These are phyloP conservation scores for Ustilago bromivora DNA, from an alignment of 1,284 basidiomycete genomes.

Conservation along the genomic window DNA sequence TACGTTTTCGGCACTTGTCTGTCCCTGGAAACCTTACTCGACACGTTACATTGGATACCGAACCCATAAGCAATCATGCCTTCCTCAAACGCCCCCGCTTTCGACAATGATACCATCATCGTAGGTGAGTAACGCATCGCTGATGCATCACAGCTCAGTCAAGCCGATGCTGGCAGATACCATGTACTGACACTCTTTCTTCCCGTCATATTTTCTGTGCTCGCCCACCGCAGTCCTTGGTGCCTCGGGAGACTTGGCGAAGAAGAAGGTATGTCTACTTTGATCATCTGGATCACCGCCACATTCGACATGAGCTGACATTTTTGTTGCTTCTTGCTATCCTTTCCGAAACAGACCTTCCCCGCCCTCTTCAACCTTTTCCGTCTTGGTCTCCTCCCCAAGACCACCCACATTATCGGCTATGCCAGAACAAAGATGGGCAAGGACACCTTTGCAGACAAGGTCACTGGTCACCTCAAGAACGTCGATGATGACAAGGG, in stretches of 20 bases:
- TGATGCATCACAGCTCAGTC: not conserved
- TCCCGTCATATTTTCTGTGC: not conserved
- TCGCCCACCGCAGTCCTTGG: constrained; percentile 80
- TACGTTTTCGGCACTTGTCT: not conserved
- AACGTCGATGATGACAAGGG: constrained; percentile 54
- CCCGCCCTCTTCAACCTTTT: constrained; percentile 67
- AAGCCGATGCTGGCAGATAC: not conserved
- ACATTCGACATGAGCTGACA: not conserved
- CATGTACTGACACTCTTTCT: not conserved
- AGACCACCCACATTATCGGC: constrained; percentile 67
- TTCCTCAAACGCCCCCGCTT: constrained; percentile 43
- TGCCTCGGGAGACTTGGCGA: constrained; percentile 96
- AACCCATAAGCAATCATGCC: constrained; percentile 32
- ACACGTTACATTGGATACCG: not conserved
- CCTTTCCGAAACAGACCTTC: constrained; percentile 48
- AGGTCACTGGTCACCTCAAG: constrained; percentile 59
- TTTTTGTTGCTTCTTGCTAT: not conserved
- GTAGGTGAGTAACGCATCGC: constrained; percentile 56
- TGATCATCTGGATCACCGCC: no score
- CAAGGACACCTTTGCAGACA: constrained; percentile 64
- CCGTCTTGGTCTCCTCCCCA: constrained; percentile 60
- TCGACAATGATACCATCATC: constrained; percentile 64
- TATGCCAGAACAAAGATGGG: constrained; percentile 71
- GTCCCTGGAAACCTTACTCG: not conserved
- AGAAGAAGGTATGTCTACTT: constrained; percentile 85